phyloP scores from a whole-genome alignment of 495 filamentous ascomycete genomes.

The Annulohypoxylon bovei region DNA sequence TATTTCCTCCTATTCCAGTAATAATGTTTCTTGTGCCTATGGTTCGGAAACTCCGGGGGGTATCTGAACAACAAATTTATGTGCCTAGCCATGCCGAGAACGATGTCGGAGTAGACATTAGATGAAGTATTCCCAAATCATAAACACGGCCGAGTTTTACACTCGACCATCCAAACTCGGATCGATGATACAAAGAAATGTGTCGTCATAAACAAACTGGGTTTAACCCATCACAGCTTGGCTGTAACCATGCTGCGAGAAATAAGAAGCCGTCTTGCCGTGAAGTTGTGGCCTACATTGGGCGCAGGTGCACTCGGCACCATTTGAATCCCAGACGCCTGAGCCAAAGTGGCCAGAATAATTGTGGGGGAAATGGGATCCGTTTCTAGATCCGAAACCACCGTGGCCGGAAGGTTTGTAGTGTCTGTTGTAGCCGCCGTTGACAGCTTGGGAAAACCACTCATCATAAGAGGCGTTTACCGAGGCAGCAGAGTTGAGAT shows the following conservation, averaged over 20 bases:
- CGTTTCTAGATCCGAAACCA: slow-evolving; percentile 46
- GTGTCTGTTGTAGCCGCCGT: slow-evolving; percentile 56
- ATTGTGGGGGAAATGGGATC: slow-evolving; percentile 43
- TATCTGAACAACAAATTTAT: slow-evolving; percentile 50
- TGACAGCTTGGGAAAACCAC: slow-evolving; percentile 55
- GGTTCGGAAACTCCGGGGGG: slow-evolving; percentile 49
- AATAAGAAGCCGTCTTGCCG: slow-evolving; percentile 69
- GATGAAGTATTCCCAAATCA: slow-evolving; percentile 34
- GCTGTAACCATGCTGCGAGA: slow-evolving; percentile 68
- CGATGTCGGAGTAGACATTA: slow-evolving; percentile 48
- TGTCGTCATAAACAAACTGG: slow-evolving; percentile 13
- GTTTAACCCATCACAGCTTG: slow-evolving; percentile 72
- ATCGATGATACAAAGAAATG: slow-evolving; percentile 25
- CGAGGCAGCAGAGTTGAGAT: slow-evolving; percentile 56
- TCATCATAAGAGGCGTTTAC: slow-evolving; percentile 57
- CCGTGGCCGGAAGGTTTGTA: slow-evolving; percentile 53
- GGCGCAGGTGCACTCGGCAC: slow-evolving; percentile 73
- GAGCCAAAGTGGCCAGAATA: slow-evolving; percentile 67
- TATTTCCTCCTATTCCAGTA: slow-evolving; percentile 32
- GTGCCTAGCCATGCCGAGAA: slow-evolving; percentile 47
- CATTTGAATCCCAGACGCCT: slow-evolving; percentile 67
- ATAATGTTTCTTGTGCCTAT: slow-evolving; percentile 45
- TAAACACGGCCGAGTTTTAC: slow-evolving; percentile 10
- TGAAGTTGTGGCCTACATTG: slow-evolving; percentile 63
- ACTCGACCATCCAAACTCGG: not conserved